Conservation (phyloP, 2,329 filamentous ascomycete genomes). For the Penicillium sp. region DNA sequence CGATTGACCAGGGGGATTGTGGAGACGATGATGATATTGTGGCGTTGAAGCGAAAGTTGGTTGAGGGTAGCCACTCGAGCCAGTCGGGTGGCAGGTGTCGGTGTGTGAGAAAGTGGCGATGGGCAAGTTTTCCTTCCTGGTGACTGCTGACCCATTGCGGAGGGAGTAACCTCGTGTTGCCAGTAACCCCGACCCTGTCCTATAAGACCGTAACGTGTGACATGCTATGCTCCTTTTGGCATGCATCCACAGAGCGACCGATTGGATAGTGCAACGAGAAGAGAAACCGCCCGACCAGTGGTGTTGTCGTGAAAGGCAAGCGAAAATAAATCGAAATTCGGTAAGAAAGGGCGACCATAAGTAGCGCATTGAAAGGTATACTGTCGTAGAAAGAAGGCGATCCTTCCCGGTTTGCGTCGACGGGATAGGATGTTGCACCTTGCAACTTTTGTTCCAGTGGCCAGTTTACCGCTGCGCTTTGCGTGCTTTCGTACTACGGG, state of each 20-base stretch:
- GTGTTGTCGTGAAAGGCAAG: slow-evolving; percentile 7
- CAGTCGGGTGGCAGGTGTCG: slow-evolving; percentile 21
- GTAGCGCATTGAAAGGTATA: neutral
- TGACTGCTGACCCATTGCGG: slow-evolving; percentile 1
- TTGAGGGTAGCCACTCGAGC: slow-evolving; percentile 19
- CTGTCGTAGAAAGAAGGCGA: neutral
- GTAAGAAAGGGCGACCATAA: slow-evolving; percentile 3
- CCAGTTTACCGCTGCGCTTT: slow-evolving; percentile 41
- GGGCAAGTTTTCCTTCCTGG: slow-evolving; percentile 3
- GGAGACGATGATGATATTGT: slow-evolving; percentile 14
- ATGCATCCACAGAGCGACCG: slow-evolving; percentile 1
- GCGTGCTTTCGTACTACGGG: slow-evolving; percentile 55
- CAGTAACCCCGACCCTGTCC: slow-evolving; percentile 1
- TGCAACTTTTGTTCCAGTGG: slow-evolving; percentile 9
- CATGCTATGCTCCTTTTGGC: slow-evolving; percentile 4
- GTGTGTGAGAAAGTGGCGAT: slow-evolving; percentile 16
- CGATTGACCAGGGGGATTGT: slow-evolving; percentile 12
- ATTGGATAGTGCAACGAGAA: slow-evolving; percentile 3
- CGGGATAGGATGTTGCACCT: slow-evolving; percentile 14
- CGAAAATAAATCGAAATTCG: slow-evolving; percentile 5
- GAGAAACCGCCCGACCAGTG: neutral
- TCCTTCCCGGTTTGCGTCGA: slow-evolving; percentile 16
- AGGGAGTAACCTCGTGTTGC: neutral
- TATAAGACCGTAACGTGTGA: slow-evolving; percentile 6
- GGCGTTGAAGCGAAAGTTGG: slow-evolving; percentile 7